Evolutionary conservation across 768 basidiomycete species (phyloP), one percentile per base, ranked within the genome.

Genomic region (Russula brevipes): DNA sequence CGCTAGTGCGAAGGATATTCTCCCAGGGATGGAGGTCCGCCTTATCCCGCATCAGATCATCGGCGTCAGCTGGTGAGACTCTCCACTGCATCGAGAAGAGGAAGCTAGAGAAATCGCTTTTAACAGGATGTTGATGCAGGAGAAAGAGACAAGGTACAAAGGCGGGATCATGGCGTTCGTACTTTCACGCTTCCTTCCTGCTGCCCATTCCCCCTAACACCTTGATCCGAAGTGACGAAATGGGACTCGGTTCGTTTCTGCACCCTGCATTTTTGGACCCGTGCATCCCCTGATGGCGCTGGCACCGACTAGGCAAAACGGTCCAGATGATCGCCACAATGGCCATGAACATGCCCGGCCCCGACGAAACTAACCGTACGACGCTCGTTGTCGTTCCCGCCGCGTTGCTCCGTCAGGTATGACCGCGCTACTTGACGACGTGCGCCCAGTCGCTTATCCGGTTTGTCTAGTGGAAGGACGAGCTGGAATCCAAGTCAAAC

Each of bases 291-390:
- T 54, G 59, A 63, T 30, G 16, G 8, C 33, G 24, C 24, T 24
- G 24, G 24, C 17, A 11, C 24, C 16, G 10, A 46, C 30, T 54
- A 81, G 83, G 84, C 3, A 88, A 89, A 75, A 89, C 87, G 8
- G 84, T 89, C 1, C 87, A 89, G 70, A 86, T 87, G 83, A 89
- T 92, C 52, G 89, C 89, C 3, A 83, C 84, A 0, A 90, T 92
- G 83, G 82, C 80, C 19, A 79, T 79, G 70, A 89, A 91, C 68
- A 78, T 78, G 68, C 84, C 88, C 0, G 70, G 70, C 0, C 67
- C 71, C 0, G 76, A 81, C 35, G 81, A 82, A 73, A 77, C 65
- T 24, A 49, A 75, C 58, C 79, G 79, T 51, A 83, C 83, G 0
- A 91, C 86, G 9, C 81, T 92, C 2, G 81, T 93, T 57, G 81